Percentiles rank a stretch among this genome's conserved stretches.
These are phyloP conservation scores for Entophlyctis luteolus DNA, from an alignment of 192 early-diverging fungal species.

Conservation along the genomic window DNA sequence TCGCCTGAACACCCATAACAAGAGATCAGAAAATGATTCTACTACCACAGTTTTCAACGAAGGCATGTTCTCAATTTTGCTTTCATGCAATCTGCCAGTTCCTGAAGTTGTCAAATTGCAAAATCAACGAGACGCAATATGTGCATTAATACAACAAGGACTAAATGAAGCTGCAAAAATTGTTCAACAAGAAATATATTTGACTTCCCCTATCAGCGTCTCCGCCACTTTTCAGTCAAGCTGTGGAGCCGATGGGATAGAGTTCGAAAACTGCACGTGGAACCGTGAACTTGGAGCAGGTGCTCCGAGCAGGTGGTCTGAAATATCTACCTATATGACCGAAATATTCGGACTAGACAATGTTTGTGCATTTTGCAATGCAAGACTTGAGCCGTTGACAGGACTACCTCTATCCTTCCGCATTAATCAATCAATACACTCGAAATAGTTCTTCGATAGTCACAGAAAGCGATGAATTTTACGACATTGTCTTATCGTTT, in stretches of 20 bases:
- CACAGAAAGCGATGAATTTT: not conserved
- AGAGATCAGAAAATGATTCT: too few species aligned
- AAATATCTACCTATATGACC: not conserved
- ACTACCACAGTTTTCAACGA: not conserved
- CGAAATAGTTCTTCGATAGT: constrained; percentile 18
- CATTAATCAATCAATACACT: constrained; percentile 34
- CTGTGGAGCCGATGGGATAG: constrained; percentile 17
- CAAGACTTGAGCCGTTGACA: not conserved
- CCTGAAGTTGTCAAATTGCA: not conserved
- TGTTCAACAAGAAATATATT: constrained; percentile 23
- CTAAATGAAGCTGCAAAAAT: constrained; percentile 2
- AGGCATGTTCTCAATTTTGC: not conserved
- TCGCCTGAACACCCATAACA: too few species aligned
- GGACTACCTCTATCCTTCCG: constrained; percentile 36
- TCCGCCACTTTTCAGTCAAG: constrained; percentile 12
- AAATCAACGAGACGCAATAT: not conserved
- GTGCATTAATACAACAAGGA: constrained; percentile 1
- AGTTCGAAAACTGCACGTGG: not conserved
- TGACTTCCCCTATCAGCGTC: constrained; percentile 22
- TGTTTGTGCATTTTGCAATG: not conserved
- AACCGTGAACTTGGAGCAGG: constrained; percentile 32
- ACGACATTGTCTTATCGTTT: constrained; percentile 36
- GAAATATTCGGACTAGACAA: constrained; percentile 23
- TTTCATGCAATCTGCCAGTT: constrained; percentile 10
- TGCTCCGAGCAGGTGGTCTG: constrained; percentile 28